phyloP scores from a whole-genome alignment of 2,329 filamentous ascomycete genomes.

The Claviceps humidiphila region DNA sequence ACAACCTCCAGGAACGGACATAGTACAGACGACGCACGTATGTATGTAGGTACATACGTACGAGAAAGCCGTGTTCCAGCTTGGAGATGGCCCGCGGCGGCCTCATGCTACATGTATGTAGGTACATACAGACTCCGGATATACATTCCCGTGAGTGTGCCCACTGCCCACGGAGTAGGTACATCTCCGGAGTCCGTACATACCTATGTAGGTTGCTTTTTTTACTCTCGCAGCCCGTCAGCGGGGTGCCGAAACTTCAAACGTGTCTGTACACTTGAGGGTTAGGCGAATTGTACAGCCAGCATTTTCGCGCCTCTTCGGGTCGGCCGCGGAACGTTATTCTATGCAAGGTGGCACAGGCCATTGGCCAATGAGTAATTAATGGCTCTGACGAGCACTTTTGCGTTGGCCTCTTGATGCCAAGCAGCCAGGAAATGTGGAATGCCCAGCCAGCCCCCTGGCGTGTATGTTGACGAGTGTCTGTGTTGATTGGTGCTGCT shows the following conservation, averaged over 20 bases:
- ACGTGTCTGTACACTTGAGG: not conserved
- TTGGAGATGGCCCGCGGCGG: not conserved
- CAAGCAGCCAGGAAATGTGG: not conserved
- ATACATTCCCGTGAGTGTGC: no score
- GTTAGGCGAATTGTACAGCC: not conserved
- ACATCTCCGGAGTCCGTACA: no score
- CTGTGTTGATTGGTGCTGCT: no score
- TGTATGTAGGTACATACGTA: not conserved
- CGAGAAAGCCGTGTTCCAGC: not conserved
- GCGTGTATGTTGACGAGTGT: conserved; percentile 1
- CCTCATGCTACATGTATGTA: not conserved
- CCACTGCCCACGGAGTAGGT: no score
- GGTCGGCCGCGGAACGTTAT: not conserved
- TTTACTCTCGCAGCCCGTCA: no score
- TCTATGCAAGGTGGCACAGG: not conserved
- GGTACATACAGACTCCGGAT: no score
- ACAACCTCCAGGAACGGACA: no score
- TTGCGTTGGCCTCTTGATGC: not conserved
- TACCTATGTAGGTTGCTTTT: no score
- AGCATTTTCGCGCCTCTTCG: not conserved
- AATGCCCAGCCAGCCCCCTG: not conserved
- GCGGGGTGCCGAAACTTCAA: not conserved
- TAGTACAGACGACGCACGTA: not conserved
- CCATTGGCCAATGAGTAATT: not conserved
- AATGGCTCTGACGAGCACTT: not conserved